These are phyloP conservation scores for Suhomyces bolitotheri DNA, from an alignment of 1,139 yeast species.

Conservation along the genomic window DNA sequence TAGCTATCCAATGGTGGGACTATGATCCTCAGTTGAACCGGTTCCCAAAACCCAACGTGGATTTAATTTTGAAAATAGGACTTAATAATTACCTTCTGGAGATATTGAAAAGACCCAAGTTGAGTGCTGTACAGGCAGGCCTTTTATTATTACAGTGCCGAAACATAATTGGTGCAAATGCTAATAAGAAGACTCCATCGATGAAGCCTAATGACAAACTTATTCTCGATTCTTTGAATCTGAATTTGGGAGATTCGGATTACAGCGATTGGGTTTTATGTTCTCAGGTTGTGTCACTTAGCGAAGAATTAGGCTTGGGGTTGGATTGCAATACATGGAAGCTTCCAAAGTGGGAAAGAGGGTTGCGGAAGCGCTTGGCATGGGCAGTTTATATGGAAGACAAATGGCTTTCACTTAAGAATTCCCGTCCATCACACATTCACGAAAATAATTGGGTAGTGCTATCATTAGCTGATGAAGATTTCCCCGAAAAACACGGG, in stretches of 20 bases:
- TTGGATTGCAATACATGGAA: constrained; percentile 86
- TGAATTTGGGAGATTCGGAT: constrained; percentile 40
- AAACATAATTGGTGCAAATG: constrained; percentile 29
- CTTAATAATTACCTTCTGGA: constrained; percentile 64
- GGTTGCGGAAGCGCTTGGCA: constrained; percentile 76
- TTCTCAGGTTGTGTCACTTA: constrained; percentile 80
- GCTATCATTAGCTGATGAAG: constrained; percentile 61
- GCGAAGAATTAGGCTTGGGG: constrained; percentile 86
- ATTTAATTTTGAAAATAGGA: constrained; percentile 46
- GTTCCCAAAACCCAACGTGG: constrained; percentile 66
- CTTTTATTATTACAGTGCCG: constrained; percentile 66
- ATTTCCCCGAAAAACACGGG: constrained; percentile 68
- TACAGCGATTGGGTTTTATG: constrained; percentile 81
- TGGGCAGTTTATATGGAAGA: constrained; percentile 94
- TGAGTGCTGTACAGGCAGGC: constrained; percentile 82
- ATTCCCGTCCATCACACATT: constrained; percentile 78
- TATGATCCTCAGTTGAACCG: constrained; percentile 67
- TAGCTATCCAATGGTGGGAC: constrained; percentile 85
- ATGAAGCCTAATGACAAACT: constrained; percentile 10
- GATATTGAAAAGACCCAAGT: constrained; percentile 69
- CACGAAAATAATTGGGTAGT: constrained; percentile 71
- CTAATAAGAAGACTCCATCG: constrained; percentile 3
- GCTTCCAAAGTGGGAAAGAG: constrained; percentile 90
- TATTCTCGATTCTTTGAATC: background rate
- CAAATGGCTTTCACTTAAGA: constrained; percentile 79